Conservation (phyloP, 345 rosid genomes). For the Capsella bursapastoris region DNA sequence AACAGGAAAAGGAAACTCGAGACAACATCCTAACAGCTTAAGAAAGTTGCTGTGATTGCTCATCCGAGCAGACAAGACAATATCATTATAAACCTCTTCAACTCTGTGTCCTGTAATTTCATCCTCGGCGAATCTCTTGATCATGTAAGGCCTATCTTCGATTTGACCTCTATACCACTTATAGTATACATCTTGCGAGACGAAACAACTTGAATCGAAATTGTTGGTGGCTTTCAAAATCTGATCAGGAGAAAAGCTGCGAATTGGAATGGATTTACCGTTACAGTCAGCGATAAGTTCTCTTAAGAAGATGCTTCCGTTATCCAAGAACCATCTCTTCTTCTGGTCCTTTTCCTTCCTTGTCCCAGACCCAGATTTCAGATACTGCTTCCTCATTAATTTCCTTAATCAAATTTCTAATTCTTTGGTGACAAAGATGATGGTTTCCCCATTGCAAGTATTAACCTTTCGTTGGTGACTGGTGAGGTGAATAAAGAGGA, state of each 20-base stretch:
- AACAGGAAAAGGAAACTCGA: slow-evolving; percentile 23
- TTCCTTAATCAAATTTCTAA: not conserved
- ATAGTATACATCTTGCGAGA: not conserved
- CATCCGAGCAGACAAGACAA: slow-evolving; percentile 10
- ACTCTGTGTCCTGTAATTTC: not conserved
- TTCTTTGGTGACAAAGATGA: no score
- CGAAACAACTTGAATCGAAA: slow-evolving; percentile 14
- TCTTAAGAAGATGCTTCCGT: slow-evolving; percentile 21
- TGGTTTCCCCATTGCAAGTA: not conserved
- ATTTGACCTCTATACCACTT: slow-evolving; percentile 28
- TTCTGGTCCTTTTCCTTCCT: not conserved
- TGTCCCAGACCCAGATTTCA: not conserved
- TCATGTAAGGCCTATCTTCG: slow-evolving; percentile 31
- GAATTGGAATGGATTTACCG: slow-evolving; percentile 32
- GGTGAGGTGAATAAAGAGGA: not conserved
- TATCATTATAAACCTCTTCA: not conserved
- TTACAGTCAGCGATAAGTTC: slow-evolving; percentile 19
- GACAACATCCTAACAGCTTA: slow-evolving; percentile 24
- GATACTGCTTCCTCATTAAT: not conserved
- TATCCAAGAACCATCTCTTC: slow-evolving; percentile 11
- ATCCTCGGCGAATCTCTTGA: slow-evolving; percentile 29
- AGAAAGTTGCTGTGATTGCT: slow-evolving; percentile 24
- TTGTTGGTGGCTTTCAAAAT: slow-evolving; percentile 24
- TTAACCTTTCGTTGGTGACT: not conserved
- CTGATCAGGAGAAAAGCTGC: slow-evolving; percentile 9